Base-by-base conservation (phyloP, 2,329 filamentous ascomycete genomes). In the Aspergillus phoenicis region DNA sequence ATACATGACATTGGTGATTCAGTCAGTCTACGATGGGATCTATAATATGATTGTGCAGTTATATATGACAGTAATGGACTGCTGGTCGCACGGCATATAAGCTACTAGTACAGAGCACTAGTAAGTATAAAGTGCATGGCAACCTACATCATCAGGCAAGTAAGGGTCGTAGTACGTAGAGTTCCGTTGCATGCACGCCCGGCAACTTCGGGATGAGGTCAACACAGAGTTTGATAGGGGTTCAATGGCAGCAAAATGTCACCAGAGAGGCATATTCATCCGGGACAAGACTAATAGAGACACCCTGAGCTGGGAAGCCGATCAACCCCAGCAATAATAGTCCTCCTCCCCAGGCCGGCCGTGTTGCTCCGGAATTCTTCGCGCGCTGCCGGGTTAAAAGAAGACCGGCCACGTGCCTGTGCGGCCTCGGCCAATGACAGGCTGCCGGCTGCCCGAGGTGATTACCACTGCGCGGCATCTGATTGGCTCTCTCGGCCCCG, bases 401-500 rank as follows among this genome's bases (percentile, higher is more conserved):
- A 64, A 65, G 66, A 56, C 30, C 58, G 64, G 53, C 64, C 73
- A 75, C 72, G 71, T 76, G 72, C 70, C 65, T 53, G 17, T 13
- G 13, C 49, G 11, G 13, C n/a, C 43, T 22, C 47, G 39, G 62
- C 73, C 73, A 75, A 75, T 75, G 60, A 75, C 41, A 39, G 47
- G 8, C 36, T 39, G 61, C 68, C 68, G 63, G 66, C 71, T 65
- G 68, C 68, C 69, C 73, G 73, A 71, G 70, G 68, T 70, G 75
- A 71, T 77, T 74, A 76, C 73, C 68, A 70, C 72, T 77, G 60
- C 60, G 36, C 55, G 15, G 4, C 6, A 26, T 11, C 56, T 76
- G 69, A 77, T 77, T 77, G 75, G 75, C 47, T 56, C 7, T 3
- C 54, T 73, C 67, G 65, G 70, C 68, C 66, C 66, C 67, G 68